Percentiles rank a stretch among this genome's conserved stretches.
Conservation (phyloP, 1,284 basidiomycete species). For the Cystobasidiaceae sp. region DNA sequence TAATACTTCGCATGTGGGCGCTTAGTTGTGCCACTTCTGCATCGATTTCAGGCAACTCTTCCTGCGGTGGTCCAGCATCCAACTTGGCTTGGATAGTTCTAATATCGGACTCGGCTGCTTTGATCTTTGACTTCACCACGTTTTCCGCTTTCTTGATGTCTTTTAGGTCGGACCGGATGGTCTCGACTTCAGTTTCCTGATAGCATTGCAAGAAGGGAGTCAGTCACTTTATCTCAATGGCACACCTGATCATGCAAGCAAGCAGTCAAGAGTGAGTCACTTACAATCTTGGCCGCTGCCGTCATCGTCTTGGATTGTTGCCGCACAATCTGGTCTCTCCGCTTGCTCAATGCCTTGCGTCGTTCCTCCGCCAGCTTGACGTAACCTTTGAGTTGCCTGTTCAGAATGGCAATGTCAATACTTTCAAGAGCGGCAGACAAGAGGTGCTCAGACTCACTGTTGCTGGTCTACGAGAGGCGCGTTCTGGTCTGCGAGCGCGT, state of each 20-base stretch:
- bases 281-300: neutral
- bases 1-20: neutral
- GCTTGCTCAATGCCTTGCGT: conserved; percentile 6
- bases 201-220: no score
- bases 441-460: no score
- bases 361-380: conserved; percentile 13
- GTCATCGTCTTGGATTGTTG: neutral
- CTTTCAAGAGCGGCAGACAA: no score
- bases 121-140: conserved; percentile 50
- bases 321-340: neutral
- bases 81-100: conserved; percentile 37
- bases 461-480: conserved; percentile 60
- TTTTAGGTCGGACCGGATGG: neutral
- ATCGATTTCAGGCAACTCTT: neutral
- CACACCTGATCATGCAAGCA: no score
- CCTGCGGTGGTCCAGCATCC: conserved; percentile 26
- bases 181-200: conserved; percentile 3
- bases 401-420: neutral
- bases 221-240: no score
- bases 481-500: conserved; percentile 57
- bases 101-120: conserved; percentile 43
- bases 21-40: conserved; percentile 34
- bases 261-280: neutral
- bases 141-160: conserved; percentile 55
- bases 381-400: conserved; percentile 21